Evolutionary conservation across 148 eudicot genomes (phyloP).

Genomic region (Cornus suecica): DNA sequence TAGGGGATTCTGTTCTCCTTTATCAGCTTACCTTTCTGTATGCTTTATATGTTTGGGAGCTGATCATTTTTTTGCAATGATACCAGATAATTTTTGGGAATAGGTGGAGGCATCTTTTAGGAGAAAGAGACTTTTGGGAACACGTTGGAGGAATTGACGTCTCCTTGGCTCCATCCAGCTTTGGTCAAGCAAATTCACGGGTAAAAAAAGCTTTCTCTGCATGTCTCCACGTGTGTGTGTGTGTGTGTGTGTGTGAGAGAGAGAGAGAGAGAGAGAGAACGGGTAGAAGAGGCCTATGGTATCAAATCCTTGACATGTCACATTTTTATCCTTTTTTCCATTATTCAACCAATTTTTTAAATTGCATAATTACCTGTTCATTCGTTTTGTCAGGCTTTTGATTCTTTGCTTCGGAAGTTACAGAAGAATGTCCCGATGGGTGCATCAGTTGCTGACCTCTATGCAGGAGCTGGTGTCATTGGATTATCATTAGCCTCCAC

Average conservation of each 20-base stretch:
- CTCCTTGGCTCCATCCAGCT: slow-evolving; percentile 88
- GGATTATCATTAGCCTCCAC: slow-evolving; percentile 87
- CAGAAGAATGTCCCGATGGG: slow-evolving; percentile 86
- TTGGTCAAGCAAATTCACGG: slow-evolving; percentile 96
- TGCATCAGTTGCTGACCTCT: slow-evolving; percentile 85
- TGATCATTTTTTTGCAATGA: slow-evolving; percentile 8
- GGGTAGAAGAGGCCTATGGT: not conserved
- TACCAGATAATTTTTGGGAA: slow-evolving; percentile 96
- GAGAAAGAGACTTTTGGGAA: slow-evolving; percentile 98
- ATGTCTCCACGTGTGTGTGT: too few species aligned
- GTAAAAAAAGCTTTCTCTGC: slow-evolving; percentile 29
- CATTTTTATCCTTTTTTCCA: too few species aligned
- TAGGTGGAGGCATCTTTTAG: slow-evolving; percentile 95
- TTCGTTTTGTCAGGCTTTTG: slow-evolving; percentile 69
- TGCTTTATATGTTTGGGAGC: slow-evolving; percentile 8
- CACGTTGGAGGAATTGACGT: slow-evolving; percentile 93
- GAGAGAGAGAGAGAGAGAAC: too few species aligned
- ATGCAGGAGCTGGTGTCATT: slow-evolving; percentile 98
- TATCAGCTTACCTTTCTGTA: not conserved
- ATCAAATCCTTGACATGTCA: not conserved
- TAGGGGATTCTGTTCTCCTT: not conserved
- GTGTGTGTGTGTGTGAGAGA: too few species aligned
- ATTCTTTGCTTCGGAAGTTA: slow-evolving; percentile 75
- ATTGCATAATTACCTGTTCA: not conserved
- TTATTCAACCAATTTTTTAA: not conserved